phyloP scores from a whole-genome alignment of 1,139 yeast genomes.

The Torulaspora globosa region DNA sequence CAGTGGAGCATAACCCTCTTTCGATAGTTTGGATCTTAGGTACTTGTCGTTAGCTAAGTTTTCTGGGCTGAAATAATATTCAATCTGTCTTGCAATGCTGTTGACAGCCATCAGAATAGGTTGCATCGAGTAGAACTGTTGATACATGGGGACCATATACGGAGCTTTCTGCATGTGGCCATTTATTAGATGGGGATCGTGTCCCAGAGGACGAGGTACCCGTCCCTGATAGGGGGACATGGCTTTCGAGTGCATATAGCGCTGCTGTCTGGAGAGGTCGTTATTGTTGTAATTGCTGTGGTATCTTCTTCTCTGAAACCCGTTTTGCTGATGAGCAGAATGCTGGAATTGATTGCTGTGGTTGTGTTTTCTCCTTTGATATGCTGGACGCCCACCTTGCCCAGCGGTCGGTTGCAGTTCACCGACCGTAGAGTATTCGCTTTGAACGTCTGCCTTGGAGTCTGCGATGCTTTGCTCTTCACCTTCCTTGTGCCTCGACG shows the following conservation, averaged over 20 bases:
- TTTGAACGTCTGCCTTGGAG: background rate
- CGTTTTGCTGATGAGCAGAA: slow-evolving; percentile 22
- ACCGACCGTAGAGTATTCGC: background rate
- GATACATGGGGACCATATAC: slow-evolving; percentile 11
- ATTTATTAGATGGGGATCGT: slow-evolving; percentile 12
- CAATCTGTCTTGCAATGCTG: slow-evolving; percentile 54
- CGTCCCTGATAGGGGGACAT: slow-evolving; percentile 23
- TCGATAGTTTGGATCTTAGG: slow-evolving; percentile 31
- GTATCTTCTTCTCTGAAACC: slow-evolving; percentile 17
- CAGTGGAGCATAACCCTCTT: slow-evolving; percentile 36
- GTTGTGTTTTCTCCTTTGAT: slow-evolving; percentile 13
- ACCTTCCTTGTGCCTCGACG: background rate
- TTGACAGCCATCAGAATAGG: slow-evolving; percentile 38
- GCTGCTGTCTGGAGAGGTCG: slow-evolving; percentile 24
- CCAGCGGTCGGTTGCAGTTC: background rate
- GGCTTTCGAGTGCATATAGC: slow-evolving; percentile 15
- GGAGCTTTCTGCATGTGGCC: slow-evolving; percentile 10
- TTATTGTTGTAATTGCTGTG: slow-evolving; percentile 21
- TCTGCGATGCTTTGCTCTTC: background rate
- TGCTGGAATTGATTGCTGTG: slow-evolving; percentile 21
- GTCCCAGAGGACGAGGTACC: slow-evolving; percentile 17
- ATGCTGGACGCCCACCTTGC: background rate
- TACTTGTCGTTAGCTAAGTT: slow-evolving; percentile 49
- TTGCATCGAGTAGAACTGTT: slow-evolving; percentile 23
- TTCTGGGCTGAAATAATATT: slow-evolving; percentile 83